Conservation (phyloP, 352 stramenopile species). For the Phytophthora rubi region DNA sequence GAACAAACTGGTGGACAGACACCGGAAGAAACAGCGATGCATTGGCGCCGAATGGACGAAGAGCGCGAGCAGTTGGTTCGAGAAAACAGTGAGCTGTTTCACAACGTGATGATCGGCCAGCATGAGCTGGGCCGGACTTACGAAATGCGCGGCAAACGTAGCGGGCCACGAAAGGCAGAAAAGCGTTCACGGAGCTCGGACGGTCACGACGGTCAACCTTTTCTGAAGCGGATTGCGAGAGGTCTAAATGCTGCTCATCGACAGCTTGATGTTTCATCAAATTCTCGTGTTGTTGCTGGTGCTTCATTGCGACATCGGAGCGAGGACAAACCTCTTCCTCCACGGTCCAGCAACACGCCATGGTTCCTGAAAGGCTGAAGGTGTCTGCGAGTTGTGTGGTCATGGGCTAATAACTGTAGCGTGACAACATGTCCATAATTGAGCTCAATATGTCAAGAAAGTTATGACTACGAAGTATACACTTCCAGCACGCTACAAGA, state of each 20-base stretch:
- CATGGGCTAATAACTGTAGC: neutral
- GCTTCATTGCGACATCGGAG: conserved; percentile 8
- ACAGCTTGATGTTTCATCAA: neutral
- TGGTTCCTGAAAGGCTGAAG: conserved; percentile 28
- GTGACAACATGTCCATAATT: neutral
- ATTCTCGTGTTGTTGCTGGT: conserved; percentile 25
- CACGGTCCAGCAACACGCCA: conserved; percentile 5
- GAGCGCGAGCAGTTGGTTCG: conserved; percentile 14
- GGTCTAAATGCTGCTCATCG: neutral
- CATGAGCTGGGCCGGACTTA: neutral
- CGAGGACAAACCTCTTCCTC: neutral
- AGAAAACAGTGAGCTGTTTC: conserved; percentile 25
- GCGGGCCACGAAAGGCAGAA: neutral
- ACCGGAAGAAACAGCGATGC: neutral
- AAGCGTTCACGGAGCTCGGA: neutral
- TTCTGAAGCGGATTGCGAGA: neutral
- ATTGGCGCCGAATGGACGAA: conserved; percentile 13
- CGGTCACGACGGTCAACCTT: neutral
- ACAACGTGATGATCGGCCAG: conserved; percentile 26
- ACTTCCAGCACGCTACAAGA: too few species aligned
- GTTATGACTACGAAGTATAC: too few species aligned
- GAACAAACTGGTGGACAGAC: conserved; percentile 11
- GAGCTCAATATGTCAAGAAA: too few species aligned
- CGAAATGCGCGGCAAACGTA: neutral
- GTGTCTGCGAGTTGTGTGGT: neutral